Evolutionary conservation across 2,329 filamentous ascomycete genomes (phyloP).

Genomic region (Fusarium sp.): DNA sequence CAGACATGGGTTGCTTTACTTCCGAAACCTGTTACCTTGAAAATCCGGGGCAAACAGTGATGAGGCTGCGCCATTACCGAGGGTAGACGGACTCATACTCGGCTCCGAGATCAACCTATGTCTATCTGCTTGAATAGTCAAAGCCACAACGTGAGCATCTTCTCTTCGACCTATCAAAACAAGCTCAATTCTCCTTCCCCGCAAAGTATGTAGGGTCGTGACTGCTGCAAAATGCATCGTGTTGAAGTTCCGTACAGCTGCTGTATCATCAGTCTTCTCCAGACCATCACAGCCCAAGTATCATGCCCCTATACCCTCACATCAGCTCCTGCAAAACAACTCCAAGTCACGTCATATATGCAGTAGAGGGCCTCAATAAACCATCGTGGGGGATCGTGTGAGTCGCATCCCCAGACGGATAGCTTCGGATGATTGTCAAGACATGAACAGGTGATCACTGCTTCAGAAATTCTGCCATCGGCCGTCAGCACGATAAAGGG

Average conservation of each 20-base stretch:
- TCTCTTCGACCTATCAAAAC: neutral
- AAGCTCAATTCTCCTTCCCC: neutral
- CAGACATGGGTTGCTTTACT: neutral
- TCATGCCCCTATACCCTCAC: neutral
- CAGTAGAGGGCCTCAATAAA: neutral
- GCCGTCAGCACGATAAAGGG: neutral
- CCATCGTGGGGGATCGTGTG: neutral
- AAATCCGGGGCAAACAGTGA: neutral
- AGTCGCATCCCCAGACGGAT: neutral
- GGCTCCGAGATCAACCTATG: neutral
- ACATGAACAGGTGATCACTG: constrained; percentile 21
- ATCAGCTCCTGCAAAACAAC: neutral
- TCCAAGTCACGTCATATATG: neutral
- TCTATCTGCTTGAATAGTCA: neutral
- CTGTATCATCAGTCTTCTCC: neutral
- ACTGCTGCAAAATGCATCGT: neutral
- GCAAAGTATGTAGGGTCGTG: neutral
- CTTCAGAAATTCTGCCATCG: constrained; percentile 3
- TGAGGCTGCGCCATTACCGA: neutral
- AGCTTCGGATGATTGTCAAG: constrained; percentile 9
- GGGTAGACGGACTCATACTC: neutral
- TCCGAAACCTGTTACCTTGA: neutral
- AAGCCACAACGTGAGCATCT: neutral
- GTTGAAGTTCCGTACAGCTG: neutral
- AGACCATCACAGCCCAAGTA: neutral